Evolutionary conservation across 2,329 filamentous ascomycete species (phyloP), one percentile per base, ranked within the genome.

Genomic region (Scorias spongiosa): DNA sequence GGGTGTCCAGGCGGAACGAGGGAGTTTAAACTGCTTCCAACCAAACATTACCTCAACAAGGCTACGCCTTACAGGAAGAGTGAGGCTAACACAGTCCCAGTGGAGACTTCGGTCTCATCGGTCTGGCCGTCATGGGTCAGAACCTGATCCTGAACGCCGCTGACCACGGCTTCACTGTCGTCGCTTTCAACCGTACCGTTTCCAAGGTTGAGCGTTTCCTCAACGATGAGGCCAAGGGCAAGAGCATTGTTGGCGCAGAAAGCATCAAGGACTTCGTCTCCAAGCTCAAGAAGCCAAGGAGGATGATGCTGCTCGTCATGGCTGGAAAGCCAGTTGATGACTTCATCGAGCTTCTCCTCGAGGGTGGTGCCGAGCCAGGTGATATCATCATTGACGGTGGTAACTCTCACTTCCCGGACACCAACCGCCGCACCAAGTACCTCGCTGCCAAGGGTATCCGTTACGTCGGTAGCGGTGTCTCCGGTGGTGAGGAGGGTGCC

Each of bases 361-460:
- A 67, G 58, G 66, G 66, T 54, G 78, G 84, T 63, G 73, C 89
- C 53, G 81, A 87, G 65, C 64, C 76, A 61, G 88, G 86, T 55
- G 91, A 98, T 66, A 95, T 98, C 77, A 93, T 98, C 75, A 96
- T 98, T 61, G 91, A 98, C 63, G 91, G 91, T 66, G 91, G 87
- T 61, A 96, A 98, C 82, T 96, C 89, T 54, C 91, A 96, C 75
- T 98, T 84, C 80, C 91, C 91, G 63, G 91, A 96, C 73, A 89
- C 85, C 72, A 96, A 95, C 80, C 87, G 91, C 70, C 85, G 91
- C 63, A 88, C 86, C 67, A 74, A 84, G 69, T 94, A 95, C 74
- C 80, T 96, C 50, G 68, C 71, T 42, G 58, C 65, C 60, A 96
- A 96, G 81, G 84, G 85, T 59, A 84, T 98, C 68, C 81, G 83